Conservation (phyloP, 2,329 filamentous ascomycete species). For the Talaromyces sp. region DNA sequence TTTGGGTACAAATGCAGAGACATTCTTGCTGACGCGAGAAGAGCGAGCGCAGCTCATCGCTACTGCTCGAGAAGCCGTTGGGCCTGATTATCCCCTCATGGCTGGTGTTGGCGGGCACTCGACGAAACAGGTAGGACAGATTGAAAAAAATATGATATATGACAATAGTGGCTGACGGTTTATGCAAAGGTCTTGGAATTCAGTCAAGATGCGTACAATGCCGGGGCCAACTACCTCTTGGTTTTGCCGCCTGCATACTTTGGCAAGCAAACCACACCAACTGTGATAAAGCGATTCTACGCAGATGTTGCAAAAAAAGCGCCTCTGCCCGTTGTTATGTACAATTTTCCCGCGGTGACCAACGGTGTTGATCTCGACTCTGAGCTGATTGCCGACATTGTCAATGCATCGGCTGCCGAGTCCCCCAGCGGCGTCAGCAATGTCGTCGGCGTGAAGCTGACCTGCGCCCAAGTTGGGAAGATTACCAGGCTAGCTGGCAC, state of each 20-base stretch:
- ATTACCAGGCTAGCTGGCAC: constrained; percentile 52
- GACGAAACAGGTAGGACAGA: constrained; percentile 50
- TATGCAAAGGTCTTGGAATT: constrained; percentile 42
- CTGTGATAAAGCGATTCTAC: constrained; percentile 57
- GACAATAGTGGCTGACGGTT: not conserved
- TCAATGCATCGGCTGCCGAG: constrained; percentile 34
- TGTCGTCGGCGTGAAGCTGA: constrained; percentile 62
- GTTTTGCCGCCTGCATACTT: constrained; percentile 62
- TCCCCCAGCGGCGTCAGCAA: constrained; percentile 33
- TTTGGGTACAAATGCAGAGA: constrained; percentile 53
- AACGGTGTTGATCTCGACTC: constrained; percentile 66
- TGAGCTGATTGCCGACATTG: constrained; percentile 53
- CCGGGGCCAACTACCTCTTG: constrained; percentile 58
- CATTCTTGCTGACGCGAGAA: constrained; percentile 55
- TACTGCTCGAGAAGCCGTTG: constrained; percentile 51
- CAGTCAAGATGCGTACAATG: constrained; percentile 53
- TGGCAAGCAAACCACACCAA: constrained; percentile 55
- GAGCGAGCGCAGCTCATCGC: constrained; percentile 54
- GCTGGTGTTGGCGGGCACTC: constrained; percentile 61
- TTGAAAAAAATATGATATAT: no score
- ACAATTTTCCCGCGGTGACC: constrained; percentile 66
- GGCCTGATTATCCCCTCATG: constrained; percentile 54
- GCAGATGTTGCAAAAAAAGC: constrained; percentile 50
- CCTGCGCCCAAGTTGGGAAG: constrained; percentile 59
- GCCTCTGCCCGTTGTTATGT: constrained; percentile 57